Evolutionary conservation across 1,284 basidiomycete genomes (phyloP), one percentile per base, ranked within the genome.

Genomic region (Malassezia obtusa): DNA sequence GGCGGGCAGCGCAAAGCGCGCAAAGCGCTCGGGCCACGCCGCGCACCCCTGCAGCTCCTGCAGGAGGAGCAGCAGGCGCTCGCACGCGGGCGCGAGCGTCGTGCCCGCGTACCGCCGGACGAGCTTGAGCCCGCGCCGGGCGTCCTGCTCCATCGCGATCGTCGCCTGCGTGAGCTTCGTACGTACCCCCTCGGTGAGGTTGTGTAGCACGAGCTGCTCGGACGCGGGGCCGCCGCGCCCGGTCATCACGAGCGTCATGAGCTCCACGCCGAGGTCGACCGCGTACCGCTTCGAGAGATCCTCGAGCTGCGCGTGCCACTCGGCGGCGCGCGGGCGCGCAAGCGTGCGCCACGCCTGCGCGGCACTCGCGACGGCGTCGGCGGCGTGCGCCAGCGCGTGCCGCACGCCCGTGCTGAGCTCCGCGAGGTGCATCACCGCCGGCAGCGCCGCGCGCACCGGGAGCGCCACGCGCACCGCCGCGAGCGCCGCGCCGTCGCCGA

Each of bases 151-250:
- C 53, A 56, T 56, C 4, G 48, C 49, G 17, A 56, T 30, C 10
- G 41, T 50, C 6, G 45, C 26, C 44, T 45, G 14, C 7, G 43
- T 45, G 10, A 45, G 43, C n/a, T n/a, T 21, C 21, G n/a, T 36
- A 43, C 43, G 54, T 28, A 60, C 58, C 17, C 65, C 65, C 45
- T 68, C 61, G 2, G 66, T 68, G 6, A 68, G 38, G 14, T 58
- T 63, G 19, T 59, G 61, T 24, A 64, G 50, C 10, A 68, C 50
- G 26, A 68, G 56, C 15, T 61, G 62, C 44, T 68, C 66, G 15
- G 59, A 58, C n/a, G 66, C 59, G 0, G 59, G 58, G 14, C 58
- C 57, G 6, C 62, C 58, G 11, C 57, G 50, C 4, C 62, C 62
- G 0, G 62, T 63, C 7, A 62, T 56, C n/a, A 65, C 53, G 1